These are phyloP conservation scores for Aspergillus eucalypticola DNA, from an alignment of 2,329 filamentous ascomycete species.

Conservation along the genomic window DNA sequence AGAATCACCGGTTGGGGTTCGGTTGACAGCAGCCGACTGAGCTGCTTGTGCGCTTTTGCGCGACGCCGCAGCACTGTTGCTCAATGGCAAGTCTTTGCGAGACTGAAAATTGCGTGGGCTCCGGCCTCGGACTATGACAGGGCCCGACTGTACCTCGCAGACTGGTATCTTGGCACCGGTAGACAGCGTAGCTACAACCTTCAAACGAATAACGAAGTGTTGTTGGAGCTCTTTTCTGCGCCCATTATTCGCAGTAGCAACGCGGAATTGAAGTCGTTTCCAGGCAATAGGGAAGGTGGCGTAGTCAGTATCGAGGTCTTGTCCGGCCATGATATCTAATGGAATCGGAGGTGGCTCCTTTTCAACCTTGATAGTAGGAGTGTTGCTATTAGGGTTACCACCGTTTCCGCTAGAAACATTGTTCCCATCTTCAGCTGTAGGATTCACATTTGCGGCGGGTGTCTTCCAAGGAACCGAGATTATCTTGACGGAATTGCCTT, in stretches of 20 bases:
- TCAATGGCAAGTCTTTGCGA: constrained; percentile 85
- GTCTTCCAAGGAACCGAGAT: constrained; percentile 99
- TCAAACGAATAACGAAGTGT: constrained; percentile 88
- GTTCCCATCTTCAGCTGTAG: constrained; percentile 38
- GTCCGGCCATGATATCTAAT: constrained; percentile 65
- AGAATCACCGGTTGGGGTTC: constrained; percentile 34
- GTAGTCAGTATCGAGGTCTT: constrained; percentile 76
- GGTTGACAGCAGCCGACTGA: constrained; percentile 32
- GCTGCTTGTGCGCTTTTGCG: constrained; percentile 64
- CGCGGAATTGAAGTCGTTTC: constrained; percentile 90
- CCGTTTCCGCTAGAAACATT: constrained; percentile 28
- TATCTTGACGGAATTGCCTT: constrained; percentile 86
- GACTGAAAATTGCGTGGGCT: constrained; percentile 95
- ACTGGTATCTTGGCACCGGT: constrained; percentile 81
- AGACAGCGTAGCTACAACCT: constrained; percentile 78
- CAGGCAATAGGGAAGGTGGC: constrained; percentile 91
- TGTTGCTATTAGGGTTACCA: constrained; percentile 11
- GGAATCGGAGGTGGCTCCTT: constrained; percentile 85
- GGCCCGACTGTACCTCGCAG: constrained; percentile 80
- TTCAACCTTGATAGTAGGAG: constrained; percentile 61
- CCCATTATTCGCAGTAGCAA: constrained; percentile 94
- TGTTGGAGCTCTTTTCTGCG: constrained; percentile 93
- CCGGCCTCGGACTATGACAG: constrained; percentile 89
- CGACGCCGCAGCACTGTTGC: constrained; percentile 75
- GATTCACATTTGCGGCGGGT: constrained; percentile 69